Base-by-base conservation (phyloP, 1,284 basidiomycete species). In the Leccinum ponderosum region DNA sequence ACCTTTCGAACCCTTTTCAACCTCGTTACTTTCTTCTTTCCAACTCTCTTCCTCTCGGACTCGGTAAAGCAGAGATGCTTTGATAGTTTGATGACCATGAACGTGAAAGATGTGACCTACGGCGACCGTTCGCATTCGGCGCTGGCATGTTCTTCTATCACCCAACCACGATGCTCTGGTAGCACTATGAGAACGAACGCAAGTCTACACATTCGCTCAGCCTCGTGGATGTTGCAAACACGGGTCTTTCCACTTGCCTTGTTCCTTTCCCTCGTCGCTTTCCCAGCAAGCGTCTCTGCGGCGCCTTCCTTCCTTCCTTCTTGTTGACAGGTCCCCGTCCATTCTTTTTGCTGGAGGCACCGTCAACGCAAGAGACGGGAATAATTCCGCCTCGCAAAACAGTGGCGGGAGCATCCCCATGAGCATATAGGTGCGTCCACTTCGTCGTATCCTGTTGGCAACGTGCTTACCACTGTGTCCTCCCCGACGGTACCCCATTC, bases 361-460 rank as follows among this genome's bases (percentile, higher is more conserved):
- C n/a, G n/a, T 35, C 8, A 27, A 47, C 47, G 52, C 15, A 56
- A 65, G 62, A 35, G 50, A 7, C 3, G 50, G 55, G 25, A 17
- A 52, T 25, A 2, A 11, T 15, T 14, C 53, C 25, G 7, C 0
- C 31, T 15, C 62, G 3, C 53, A 29, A 37, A 14, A 5, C 3
- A 39, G 27, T 17, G 47, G 5, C 17, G 57, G 60, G 17, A 55
- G 52, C 14, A 62, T 72, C 37, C 62, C 55, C 27, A 57, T 71
- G 63, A 66, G 3, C 15, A 31, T 74, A 58, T 70, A 69, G 69
- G 69, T 70, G 53, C 56, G 72, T 31, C 11, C 9, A 1, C 8
- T 37, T 37, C 35, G 12, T 53, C 5, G 12, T 14, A 14, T 31
- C 27, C 27, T 17, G 27, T 53, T 4, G 11, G 29, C 12, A 7